phyloP scores from a whole-genome alignment of 306 rosid species.

The Acmispon strigosus region DNA sequence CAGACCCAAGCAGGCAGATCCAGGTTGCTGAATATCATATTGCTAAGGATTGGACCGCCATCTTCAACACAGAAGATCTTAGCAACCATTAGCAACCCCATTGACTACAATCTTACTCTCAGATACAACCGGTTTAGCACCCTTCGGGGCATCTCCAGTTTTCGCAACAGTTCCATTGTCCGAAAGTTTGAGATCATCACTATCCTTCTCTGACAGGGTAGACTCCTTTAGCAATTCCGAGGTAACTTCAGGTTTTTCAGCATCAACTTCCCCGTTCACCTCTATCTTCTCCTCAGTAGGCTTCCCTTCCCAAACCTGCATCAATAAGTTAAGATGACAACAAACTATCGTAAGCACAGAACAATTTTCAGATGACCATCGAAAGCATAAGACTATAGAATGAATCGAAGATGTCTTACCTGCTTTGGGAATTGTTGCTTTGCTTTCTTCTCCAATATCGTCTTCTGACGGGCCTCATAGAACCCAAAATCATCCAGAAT shows the following conservation, averaged over 20 bases:
- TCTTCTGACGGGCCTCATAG: constrained; percentile 81
- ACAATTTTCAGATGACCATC: not conserved
- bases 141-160: constrained; percentile 80
- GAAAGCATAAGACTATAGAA: too few relatives aligned
- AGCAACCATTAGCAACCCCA: constrained; percentile 75
- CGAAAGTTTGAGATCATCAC: constrained; percentile 29
- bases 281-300: constrained; percentile 63
- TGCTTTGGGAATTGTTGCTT: constrained; percentile 81
- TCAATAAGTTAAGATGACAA: not conserved
- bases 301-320: constrained; percentile 94
- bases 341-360: not conserved
- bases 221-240: constrained; percentile 47
- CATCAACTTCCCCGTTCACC: constrained; percentile 40
- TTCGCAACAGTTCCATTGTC: constrained; percentile 52
- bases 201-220: constrained; percentile 15
- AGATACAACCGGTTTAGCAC: constrained; percentile 61
- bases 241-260: constrained; percentile 41
- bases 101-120: constrained; percentile 55
- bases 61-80: constrained; percentile 23
- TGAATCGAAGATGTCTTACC: constrained; percentile 24
- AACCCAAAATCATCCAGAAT: constrained; percentile 87
- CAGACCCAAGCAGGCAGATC: constrained; percentile 36
- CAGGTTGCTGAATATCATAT: constrained; percentile 27
- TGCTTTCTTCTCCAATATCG: constrained; percentile 87
- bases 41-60: constrained; percentile 37